Conservation (phyloP, 2,329 filamentous ascomycete genomes). For the Xylariaceae sp. region DNA sequence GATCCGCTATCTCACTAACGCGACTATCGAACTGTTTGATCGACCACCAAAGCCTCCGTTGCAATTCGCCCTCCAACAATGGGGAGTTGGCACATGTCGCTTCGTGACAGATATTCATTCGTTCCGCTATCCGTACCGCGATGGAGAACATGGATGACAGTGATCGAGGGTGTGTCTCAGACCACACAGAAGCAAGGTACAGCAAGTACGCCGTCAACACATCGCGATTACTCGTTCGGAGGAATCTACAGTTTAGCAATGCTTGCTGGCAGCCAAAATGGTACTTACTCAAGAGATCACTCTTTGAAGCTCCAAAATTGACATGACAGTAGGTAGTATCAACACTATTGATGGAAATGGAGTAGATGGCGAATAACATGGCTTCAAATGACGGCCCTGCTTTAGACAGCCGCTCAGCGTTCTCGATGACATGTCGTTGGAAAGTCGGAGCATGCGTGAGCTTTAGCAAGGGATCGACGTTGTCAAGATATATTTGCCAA, state of each 20-base stretch:
- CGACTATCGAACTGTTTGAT: conserved; percentile 55
- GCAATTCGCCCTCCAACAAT: conserved; percentile 54
- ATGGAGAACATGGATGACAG: conserved; percentile 50
- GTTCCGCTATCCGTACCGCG: conserved; percentile 53
- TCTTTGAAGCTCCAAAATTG: conserved; percentile 39
- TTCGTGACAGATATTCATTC: conserved; percentile 54
- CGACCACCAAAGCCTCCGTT: conserved; percentile 60
- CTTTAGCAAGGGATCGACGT: conserved; percentile 56
- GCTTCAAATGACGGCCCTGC: conserved; percentile 45
- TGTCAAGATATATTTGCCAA: conserved; percentile 57
- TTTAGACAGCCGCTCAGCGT: conserved; percentile 37
- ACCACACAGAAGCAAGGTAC: conserved; percentile 39
- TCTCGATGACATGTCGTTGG: conserved; percentile 50
- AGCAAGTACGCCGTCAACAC: conserved; percentile 55
- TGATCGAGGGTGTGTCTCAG: conserved; percentile 43
- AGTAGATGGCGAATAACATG: conserved; percentile 54
- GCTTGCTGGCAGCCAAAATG: conserved; percentile 50
- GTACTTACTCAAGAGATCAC: conserved; percentile 36
- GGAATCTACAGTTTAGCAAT: conserved; percentile 46
- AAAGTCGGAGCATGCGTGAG: conserved; percentile 54
- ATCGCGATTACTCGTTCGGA: conserved; percentile 47
- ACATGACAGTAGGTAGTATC: conserved; percentile 38
- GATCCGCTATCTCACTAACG: conserved; percentile 47
- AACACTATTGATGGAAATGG: conserved; percentile 40
- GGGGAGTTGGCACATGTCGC: conserved; percentile 22